Evolutionary conservation across 2,329 filamentous ascomycete genomes (phyloP).

Genomic region (Fusarium sp.): DNA sequence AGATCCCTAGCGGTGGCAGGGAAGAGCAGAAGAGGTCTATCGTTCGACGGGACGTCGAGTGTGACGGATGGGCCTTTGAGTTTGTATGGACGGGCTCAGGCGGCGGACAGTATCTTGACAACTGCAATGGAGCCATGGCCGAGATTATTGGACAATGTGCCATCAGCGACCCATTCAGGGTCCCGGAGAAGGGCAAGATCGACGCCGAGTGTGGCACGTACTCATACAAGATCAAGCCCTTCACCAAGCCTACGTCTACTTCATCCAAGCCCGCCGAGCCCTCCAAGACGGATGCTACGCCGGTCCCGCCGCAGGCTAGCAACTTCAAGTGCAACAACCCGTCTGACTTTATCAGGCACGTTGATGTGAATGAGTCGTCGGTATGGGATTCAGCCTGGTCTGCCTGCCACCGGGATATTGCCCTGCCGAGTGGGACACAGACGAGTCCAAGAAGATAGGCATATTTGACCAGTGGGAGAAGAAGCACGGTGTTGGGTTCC

Average conservation of each 20-base stretch:
- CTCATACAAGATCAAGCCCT: not conserved
- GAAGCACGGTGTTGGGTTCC: not conserved
- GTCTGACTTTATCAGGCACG: not conserved
- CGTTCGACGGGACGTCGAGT: not conserved
- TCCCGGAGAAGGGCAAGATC: not conserved
- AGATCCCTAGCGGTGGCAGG: not conserved
- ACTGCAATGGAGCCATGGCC: not conserved
- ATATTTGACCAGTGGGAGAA: not conserved
- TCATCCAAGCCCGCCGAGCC: not conserved
- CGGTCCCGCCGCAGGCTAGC: not conserved
- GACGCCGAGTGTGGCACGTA: slow-evolving; percentile 1
- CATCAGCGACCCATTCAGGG: too few species aligned
- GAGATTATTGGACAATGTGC: not conserved
- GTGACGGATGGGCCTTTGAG: not conserved
- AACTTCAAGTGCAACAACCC: not conserved
- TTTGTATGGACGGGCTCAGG: not conserved
- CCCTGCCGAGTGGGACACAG: not conserved
- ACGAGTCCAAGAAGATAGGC: not conserved
- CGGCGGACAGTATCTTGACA: not conserved
- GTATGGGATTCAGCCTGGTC: not conserved
- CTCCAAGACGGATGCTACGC: not conserved
- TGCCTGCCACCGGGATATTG: not conserved
- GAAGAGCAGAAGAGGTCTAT: not conserved
- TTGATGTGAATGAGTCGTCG: not conserved
- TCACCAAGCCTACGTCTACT: not conserved